Conservation (phyloP, 768 basidiomycete species). For the Mycena olivaceomarginata region DNA sequence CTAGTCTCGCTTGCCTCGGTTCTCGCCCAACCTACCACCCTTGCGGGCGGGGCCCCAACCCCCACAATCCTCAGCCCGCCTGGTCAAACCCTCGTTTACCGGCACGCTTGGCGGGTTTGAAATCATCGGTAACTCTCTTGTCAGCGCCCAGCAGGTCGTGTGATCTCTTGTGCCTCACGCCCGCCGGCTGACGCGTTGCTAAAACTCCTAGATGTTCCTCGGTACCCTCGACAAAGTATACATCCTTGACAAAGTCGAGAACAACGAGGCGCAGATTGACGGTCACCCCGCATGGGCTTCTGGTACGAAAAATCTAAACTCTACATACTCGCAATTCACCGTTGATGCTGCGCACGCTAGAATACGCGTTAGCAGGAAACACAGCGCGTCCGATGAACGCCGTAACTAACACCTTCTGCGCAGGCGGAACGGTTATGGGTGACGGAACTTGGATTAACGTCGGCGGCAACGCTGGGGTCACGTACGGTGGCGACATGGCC, state of each 20-base stretch:
- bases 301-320: slow-evolving; percentile 55
- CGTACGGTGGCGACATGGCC: slow-evolving; percentile 71
- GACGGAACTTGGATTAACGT: slow-evolving; percentile 91
- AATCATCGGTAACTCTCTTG: slow-evolving; percentile 82
- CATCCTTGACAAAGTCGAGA: slow-evolving; percentile 89
- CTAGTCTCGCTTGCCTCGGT: slow-evolving; percentile 22
- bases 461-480: slow-evolving; percentile 84
- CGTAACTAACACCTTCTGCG: slow-evolving; percentile 89
- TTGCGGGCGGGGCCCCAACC: slow-evolving; percentile 3
- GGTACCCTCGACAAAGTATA: slow-evolving; percentile 69
- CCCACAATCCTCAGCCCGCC: slow-evolving; percentile 61
- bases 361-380: slow-evolving; percentile 76
- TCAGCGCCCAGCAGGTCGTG: slow-evolving; percentile 85
- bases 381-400: slow-evolving; percentile 83
- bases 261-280: slow-evolving; percentile 78
- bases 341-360: slow-evolving; percentile 48
- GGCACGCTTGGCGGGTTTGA: slow-evolving; percentile 75
- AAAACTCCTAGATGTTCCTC: slow-evolving; percentile 63
- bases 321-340: neutral
- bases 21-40: slow-evolving; percentile 9
- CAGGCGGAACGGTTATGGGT: slow-evolving; percentile 78
- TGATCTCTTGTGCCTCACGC: neutral
- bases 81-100: slow-evolving; percentile 69
- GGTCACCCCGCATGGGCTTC: slow-evolving; percentile 87
- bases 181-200: slow-evolving; percentile 15